These are phyloP conservation scores for Glutinoglossum americanum DNA, from an alignment of 495 filamentous ascomycete genomes.

Conservation along the genomic window DNA sequence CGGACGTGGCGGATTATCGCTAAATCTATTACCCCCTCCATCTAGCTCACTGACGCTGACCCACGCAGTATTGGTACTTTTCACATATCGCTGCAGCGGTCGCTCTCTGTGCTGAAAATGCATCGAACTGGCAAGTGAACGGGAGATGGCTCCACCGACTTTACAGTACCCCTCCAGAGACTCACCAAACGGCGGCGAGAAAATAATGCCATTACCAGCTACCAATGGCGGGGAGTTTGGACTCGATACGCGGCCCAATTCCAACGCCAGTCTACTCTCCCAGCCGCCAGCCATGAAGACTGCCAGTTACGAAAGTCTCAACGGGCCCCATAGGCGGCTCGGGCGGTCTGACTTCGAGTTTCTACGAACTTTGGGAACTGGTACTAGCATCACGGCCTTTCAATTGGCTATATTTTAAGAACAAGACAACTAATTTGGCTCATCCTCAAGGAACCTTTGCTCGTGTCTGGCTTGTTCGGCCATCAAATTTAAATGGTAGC, in stretches of 20 bases:
- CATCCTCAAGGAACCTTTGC: constrained; percentile 66
- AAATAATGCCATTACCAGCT: constrained; percentile 16
- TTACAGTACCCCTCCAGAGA: neutral
- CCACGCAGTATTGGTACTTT: neutral
- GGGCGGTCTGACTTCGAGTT: constrained; percentile 57
- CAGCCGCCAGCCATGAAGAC: constrained; percentile 28
- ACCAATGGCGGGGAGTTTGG: neutral
- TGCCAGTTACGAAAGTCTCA: constrained; percentile 34
- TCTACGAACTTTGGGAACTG: constrained; percentile 78
- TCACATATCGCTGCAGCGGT: neutral
- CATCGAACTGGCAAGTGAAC: neutral
- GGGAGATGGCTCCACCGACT: neutral
- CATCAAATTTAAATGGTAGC: constrained; percentile 24
- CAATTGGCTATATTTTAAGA: neutral
- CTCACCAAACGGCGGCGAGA: neutral
- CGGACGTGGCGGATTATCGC: too few relatives aligned
- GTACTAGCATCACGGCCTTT: constrained; percentile 19
- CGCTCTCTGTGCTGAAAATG: neutral
- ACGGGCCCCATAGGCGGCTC: constrained; percentile 30
- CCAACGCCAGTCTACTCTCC: neutral
- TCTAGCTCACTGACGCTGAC: too few relatives aligned
- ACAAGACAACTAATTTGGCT: constrained; percentile 1
- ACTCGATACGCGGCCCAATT: neutral
- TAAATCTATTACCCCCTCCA: too few relatives aligned
- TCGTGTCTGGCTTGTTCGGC: constrained; percentile 68